phyloP scores from a whole-genome alignment of 2,329 filamentous ascomycete genomes.

The Capronia americana region DNA sequence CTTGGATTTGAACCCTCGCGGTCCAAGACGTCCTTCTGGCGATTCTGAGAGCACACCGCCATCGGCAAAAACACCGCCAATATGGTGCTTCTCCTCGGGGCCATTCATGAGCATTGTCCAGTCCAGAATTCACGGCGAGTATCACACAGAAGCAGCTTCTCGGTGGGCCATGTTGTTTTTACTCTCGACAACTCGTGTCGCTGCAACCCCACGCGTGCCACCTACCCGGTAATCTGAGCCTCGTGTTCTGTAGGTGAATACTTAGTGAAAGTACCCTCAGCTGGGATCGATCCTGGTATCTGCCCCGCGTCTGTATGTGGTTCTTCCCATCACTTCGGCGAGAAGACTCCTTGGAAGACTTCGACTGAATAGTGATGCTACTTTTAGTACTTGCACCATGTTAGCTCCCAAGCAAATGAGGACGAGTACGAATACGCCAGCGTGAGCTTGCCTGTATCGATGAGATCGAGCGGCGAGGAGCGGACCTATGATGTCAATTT shows the following conservation, averaged over 20 bases:
- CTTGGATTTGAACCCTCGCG: neutral
- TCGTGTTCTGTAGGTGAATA: neutral
- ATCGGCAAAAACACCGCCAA: neutral
- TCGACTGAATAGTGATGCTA: neutral
- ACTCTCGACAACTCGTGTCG: neutral
- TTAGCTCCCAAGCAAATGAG: neutral
- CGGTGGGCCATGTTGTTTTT: neutral
- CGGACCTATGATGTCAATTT: neutral
- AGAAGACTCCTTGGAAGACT: neutral
- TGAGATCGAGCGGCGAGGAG: neutral
- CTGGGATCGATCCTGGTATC: neutral
- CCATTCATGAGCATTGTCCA: neutral
- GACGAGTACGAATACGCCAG: constrained; percentile 11
- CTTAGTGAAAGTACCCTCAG: neutral
- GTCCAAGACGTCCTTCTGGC: neutral
- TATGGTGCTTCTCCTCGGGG: neutral
- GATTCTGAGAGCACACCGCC: neutral
- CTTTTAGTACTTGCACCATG: neutral
- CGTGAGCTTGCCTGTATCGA: neutral
- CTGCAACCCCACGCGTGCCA: neutral
- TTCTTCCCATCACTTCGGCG: neutral
- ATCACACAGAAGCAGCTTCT: neutral
- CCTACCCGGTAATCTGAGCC: neutral
- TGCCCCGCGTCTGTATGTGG: neutral
- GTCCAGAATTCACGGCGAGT: neutral